Evolutionary conservation across 2,329 filamentous ascomycete genomes (phyloP).

Genomic region (Colletotrichum melonis): DNA sequence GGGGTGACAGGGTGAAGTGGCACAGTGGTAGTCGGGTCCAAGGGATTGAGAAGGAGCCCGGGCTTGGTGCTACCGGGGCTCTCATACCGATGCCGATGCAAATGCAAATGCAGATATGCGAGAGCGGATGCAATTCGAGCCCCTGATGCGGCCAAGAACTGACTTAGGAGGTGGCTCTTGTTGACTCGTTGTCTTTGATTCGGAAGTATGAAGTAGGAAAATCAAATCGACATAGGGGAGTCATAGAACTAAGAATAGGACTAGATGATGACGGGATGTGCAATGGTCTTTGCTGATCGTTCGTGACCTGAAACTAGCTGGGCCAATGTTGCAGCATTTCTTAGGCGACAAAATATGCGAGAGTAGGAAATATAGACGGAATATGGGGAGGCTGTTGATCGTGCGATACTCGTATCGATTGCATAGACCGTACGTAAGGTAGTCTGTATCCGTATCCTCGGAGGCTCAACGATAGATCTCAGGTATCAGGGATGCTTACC

Average conservation of each 20-base stretch:
- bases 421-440: neutral
- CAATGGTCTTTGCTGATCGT: neutral
- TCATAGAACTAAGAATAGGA: constrained; percentile 8
- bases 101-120: neutral
- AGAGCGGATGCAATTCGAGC: neutral
- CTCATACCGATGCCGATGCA: neutral
- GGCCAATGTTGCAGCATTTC: constrained; percentile 14
- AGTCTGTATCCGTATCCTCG: neutral
- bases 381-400: neutral
- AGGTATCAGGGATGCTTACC: neutral
- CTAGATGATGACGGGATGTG: neutral
- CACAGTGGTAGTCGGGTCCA: neutral
- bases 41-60: neutral
- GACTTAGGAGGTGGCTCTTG: neutral
- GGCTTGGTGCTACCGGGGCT: neutral
- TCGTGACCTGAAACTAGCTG: constrained; percentile 24
- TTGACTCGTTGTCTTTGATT: neutral
- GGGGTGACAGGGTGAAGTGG: neutral
- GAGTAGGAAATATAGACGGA: neutral
- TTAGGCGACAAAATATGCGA: neutral
- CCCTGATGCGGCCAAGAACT: neutral
- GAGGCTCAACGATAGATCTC: neutral
- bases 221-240: neutral
- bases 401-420: constrained; percentile 9
- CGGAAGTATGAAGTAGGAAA: neutral